These are phyloP conservation scores for Fusarium sp. DNA, from an alignment of 2,329 filamentous ascomycete genomes.

Conservation along the genomic window DNA sequence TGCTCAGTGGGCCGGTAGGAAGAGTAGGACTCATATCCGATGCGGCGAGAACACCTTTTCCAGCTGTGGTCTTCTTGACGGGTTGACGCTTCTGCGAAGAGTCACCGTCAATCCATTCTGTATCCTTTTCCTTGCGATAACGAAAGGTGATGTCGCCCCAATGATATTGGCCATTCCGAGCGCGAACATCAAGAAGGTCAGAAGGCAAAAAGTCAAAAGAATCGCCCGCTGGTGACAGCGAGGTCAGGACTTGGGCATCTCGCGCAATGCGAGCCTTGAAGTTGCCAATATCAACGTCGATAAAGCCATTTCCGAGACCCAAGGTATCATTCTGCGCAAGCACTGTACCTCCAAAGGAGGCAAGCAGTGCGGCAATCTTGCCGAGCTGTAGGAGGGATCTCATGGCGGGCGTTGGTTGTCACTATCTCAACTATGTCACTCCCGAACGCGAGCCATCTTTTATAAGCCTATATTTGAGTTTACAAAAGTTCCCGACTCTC, in stretches of 20 bases:
- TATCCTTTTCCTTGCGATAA: conserved; percentile 57
- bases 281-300: conserved; percentile 53
- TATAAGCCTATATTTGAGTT: background rate
- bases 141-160: conserved; percentile 68
- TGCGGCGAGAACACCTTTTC: conserved; percentile 48
- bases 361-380: background rate
- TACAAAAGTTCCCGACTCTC: background rate
- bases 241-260: conserved; percentile 61
- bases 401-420: background rate
- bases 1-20: conserved; percentile 52
- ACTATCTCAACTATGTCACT: background rate
- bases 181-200: conserved; percentile 60
- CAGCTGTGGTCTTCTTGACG: conserved; percentile 29
- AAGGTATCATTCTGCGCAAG: conserved; percentile 41
- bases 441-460: background rate
- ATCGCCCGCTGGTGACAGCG: conserved; percentile 54
- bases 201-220: conserved; percentile 67
- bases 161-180: conserved; percentile 66
- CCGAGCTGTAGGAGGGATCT: background rate
- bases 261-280: conserved; percentile 57
- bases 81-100: conserved; percentile 55
- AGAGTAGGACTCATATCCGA: conserved; percentile 58
- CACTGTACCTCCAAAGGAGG: background rate
- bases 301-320: conserved; percentile 54
- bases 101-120: conserved; percentile 59